A percentile compares a stretch with the other conserved stretches of the same genome.
phyloP scores from a whole-genome alignment of 768 basidiomycete genomes.

The Boletus sp. region DNA sequence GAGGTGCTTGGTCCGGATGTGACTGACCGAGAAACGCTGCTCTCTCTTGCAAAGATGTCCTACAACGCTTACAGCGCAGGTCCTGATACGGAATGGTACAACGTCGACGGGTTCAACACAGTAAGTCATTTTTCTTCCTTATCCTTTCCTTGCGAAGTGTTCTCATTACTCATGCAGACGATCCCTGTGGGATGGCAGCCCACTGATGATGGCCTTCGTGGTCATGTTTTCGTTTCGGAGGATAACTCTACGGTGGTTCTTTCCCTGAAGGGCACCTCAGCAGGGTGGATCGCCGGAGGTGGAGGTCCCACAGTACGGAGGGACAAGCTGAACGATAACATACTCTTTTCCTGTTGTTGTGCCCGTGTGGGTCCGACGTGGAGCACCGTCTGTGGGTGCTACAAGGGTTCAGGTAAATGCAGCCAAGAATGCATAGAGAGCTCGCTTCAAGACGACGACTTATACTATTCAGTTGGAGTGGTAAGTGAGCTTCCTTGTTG shows the following conservation, averaged over 20 bases:
- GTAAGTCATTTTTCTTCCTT: conserved; percentile 34
- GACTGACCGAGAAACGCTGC: conserved; percentile 65
- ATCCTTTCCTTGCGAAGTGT: background rate
- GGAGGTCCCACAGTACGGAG: conserved; percentile 83
- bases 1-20: conserved; percentile 72
- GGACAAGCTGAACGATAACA: conserved; percentile 93
- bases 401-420: conserved; percentile 71
- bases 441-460: conserved; percentile 72
- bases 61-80: conserved; percentile 72
- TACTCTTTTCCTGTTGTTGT: conserved; percentile 96
- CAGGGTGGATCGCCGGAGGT: conserved; percentile 60
- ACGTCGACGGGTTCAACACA: conserved; percentile 60
- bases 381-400: conserved; percentile 90
- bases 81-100: conserved; percentile 67
- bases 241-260: conserved; percentile 87
- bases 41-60: conserved; percentile 85
- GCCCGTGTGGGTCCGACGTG: conserved; percentile 93
- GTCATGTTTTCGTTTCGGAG: conserved; percentile 83
- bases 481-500: conserved; percentile 43
- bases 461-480: conserved; percentile 85
- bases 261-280: conserved; percentile 92
- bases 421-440: conserved; percentile 78
- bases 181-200: conserved; percentile 89
- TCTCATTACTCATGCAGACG: conserved; percentile 37
- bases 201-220: conserved; percentile 85